Conservation (phyloP, 192 early-diverging fungal genomes). For the Pilaira anomala region DNA sequence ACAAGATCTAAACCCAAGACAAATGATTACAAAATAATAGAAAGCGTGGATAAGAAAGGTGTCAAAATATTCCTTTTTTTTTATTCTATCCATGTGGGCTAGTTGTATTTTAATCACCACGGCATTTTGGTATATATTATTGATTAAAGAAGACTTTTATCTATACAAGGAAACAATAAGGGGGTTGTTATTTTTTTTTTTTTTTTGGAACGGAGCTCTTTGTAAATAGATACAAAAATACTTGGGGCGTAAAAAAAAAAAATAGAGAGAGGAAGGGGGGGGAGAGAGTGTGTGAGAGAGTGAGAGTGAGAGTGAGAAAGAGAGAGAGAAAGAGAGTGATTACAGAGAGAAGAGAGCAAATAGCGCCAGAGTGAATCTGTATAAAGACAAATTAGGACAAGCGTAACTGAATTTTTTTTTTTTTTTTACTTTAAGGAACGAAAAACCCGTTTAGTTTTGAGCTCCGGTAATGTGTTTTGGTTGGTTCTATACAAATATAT, state of each 20-base stretch:
- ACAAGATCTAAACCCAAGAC: background rate
- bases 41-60: background rate
- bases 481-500: conserved; percentile 19
- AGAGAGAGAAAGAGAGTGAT: background rate
- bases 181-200: no score
- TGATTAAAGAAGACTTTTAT: background rate
- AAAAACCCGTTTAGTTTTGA: conserved; percentile 9
- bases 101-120: background rate
- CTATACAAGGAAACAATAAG: no score
- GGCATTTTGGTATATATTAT: background rate
- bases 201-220: no score
- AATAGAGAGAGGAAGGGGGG: background rate
- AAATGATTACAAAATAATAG: background rate
- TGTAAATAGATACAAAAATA: no score
- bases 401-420: background rate
- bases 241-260: background rate
- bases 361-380: no score
- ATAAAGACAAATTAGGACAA: conserved; percentile 11
- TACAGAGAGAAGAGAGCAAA: no score
- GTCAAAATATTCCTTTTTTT: no score
- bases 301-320: background rate
- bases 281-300: background rate
- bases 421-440: conserved; percentile 9
- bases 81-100: background rate
- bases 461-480: conserved; percentile 7